Percentiles rank a stretch among this genome's conserved stretches.
These are phyloP conservation scores for Tuber brumale DNA, from an alignment of 495 filamentous ascomycete genomes.

Conservation along the genomic window DNA sequence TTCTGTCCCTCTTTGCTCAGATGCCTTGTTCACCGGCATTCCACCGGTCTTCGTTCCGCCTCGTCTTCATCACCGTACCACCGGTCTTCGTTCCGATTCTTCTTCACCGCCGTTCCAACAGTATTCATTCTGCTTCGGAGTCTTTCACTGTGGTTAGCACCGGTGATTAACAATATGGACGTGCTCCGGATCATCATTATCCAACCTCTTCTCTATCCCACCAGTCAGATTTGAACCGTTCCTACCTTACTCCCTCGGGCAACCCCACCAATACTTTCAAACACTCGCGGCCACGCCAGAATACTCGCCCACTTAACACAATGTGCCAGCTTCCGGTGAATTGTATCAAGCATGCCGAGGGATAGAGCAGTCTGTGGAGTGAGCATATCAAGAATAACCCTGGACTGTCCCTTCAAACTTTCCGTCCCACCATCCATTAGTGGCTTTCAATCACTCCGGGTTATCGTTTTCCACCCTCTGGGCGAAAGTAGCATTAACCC, in stretches of 20 bases:
- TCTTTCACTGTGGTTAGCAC: too few species aligned
- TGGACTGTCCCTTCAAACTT: slow-evolving; percentile 94
- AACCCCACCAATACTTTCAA: slow-evolving; percentile 24
- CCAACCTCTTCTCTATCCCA: slow-evolving; percentile 58
- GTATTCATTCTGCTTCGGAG: too few species aligned
- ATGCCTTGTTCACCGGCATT: too few species aligned
- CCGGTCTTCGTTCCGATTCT: too few species aligned
- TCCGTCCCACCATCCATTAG: slow-evolving; percentile 96
- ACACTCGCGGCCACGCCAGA: slow-evolving; percentile 58
- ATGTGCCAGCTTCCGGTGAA: slow-evolving; percentile 94
- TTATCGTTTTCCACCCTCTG: slow-evolving; percentile 72
- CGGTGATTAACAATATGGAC: too few species aligned
- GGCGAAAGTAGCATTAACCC: slow-evolving; percentile 93
- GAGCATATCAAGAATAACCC: slow-evolving; percentile 94
- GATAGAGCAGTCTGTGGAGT: slow-evolving; percentile 88
- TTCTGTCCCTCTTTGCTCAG: too few species aligned
- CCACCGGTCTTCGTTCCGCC: too few species aligned
- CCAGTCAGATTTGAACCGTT: slow-evolving; percentile 41
- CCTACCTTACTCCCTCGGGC: background rate
- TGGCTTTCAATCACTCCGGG: slow-evolving; percentile 76
- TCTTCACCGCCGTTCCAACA: too few species aligned
- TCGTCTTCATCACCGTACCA: too few species aligned
- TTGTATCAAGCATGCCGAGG: slow-evolving; percentile 91
- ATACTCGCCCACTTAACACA: slow-evolving; percentile 99
- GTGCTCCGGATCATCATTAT: slow-evolving; percentile 94